phyloP scores from a whole-genome alignment of 176 grass and related monocot species.

The Olyra latifolia region DNA sequence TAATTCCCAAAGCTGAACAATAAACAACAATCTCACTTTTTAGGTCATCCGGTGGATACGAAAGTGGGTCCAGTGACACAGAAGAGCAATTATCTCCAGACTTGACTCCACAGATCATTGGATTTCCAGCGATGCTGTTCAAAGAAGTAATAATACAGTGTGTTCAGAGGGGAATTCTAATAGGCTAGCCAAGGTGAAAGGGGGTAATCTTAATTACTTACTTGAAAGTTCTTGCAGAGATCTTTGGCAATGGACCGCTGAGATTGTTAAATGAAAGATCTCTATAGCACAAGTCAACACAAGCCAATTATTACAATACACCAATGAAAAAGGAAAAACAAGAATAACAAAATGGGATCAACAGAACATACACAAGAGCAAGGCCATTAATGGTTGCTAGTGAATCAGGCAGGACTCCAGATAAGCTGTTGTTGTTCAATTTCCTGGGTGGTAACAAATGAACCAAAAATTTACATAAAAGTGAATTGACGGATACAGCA shows the following conservation, averaged over 20 bases:
- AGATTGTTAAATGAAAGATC: slow-evolving; percentile 95
- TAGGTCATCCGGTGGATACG: slow-evolving; percentile 87
- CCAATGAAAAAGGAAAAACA: neutral
- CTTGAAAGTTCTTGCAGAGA: slow-evolving; percentile 87
- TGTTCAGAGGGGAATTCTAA: neutral
- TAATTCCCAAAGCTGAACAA: neutral
- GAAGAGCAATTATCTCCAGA: slow-evolving; percentile 75
- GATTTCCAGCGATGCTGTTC: slow-evolving; percentile 78
- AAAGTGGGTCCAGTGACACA: slow-evolving; percentile 74
- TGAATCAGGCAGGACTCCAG: slow-evolving; percentile 76
- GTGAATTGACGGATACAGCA: neutral
- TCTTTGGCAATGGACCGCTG: slow-evolving; percentile 82
- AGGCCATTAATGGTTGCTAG: slow-evolving; percentile 72
- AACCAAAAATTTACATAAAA: slow-evolving; percentile 3
- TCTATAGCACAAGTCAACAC: slow-evolving; percentile 34
- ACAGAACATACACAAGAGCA: slow-evolving; percentile 70
- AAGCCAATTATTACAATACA: slow-evolving; percentile 3
- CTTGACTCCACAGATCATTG: slow-evolving; percentile 64
- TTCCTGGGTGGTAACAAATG: slow-evolving; percentile 49
- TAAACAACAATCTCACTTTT: slow-evolving; percentile 52
- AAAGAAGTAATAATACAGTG: slow-evolving; percentile 18
- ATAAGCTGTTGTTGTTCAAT: slow-evolving; percentile 95
- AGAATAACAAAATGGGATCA: neutral
- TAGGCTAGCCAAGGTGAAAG: neutral
- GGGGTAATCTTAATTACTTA: slow-evolving; percentile 34